These are phyloP conservation scores for Paramarasmius palmivorus DNA, from an alignment of 1,284 basidiomycete genomes.

Conservation along the genomic window DNA sequence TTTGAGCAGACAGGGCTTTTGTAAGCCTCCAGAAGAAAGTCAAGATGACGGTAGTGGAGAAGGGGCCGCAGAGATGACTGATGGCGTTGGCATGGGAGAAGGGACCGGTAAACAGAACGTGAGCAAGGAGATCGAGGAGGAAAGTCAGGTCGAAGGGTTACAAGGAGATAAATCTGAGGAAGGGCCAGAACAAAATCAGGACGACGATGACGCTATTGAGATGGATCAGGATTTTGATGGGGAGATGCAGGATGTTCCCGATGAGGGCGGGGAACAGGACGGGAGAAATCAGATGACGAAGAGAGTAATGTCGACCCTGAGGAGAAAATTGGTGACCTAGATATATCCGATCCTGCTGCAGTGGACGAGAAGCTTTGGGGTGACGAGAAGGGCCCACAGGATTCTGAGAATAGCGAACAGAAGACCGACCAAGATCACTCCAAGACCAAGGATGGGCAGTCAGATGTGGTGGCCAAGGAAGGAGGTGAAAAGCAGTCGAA, in stretches of 20 bases:
- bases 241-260: slow-evolving; percentile 78
- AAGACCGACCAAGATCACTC: slow-evolving; percentile 57
- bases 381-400: slow-evolving; percentile 65
- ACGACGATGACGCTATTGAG: slow-evolving; percentile 70
- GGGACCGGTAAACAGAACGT: slow-evolving; percentile 86
- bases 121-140: slow-evolving; percentile 92
- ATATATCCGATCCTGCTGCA: slow-evolving; percentile 83
- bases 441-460: slow-evolving; percentile 43
- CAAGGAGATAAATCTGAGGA: slow-evolving; percentile 69
- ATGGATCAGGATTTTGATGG: slow-evolving; percentile 83
- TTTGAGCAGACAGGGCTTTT: slow-evolving; percentile 89
- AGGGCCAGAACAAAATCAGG: slow-evolving; percentile 45
- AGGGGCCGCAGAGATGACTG: slow-evolving; percentile 55
- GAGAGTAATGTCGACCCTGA: slow-evolving; percentile 71
- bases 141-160: slow-evolving; percentile 95
- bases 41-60: slow-evolving; percentile 45
- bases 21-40: slow-evolving; percentile 75
- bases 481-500: slow-evolving; percentile 39
- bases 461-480: slow-evolving; percentile 81
- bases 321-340: slow-evolving; percentile 85
- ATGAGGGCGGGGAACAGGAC: slow-evolving; percentile 57
- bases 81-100: slow-evolving; percentile 85
- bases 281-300: slow-evolving; percentile 52
- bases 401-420: slow-evolving; percentile 48
- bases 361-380: slow-evolving; percentile 99